Evolutionary conservation across 345 rosid species (phyloP).

Genomic region (Eucalyptus polybractea): DNA sequence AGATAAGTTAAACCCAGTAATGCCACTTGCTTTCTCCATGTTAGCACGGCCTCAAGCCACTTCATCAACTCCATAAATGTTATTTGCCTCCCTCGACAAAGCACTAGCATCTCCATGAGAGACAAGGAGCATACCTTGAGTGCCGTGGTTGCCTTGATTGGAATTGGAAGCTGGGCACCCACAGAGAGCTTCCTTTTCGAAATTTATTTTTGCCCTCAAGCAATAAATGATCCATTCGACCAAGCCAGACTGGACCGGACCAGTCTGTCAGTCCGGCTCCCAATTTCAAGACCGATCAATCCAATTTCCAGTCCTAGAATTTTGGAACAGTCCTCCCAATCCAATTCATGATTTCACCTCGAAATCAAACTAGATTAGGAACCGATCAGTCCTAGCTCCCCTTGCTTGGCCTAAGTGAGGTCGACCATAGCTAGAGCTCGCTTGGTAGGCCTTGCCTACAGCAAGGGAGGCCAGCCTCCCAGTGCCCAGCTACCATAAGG

Average conservation of each 20-base stretch:
- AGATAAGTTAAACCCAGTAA: constrained; percentile 10
- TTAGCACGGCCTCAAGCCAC: background rate
- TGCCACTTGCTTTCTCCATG: constrained; percentile 2
- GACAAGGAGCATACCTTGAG: background rate
- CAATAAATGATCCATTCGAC: too few relatives aligned
- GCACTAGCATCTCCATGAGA: background rate
- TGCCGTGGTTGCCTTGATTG: background rate
- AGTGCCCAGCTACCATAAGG: rapidly evolving
- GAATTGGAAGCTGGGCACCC: background rate
- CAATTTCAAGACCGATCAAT: too few relatives aligned
- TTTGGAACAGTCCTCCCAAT: too few relatives aligned
- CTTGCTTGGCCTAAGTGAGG: too few relatives aligned
- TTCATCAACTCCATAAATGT: background rate
- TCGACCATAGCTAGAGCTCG: too few relatives aligned
- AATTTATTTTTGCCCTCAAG: too few relatives aligned
- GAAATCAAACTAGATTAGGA: too few relatives aligned
- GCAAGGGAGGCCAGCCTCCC: background rate
- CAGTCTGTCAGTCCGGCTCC: rapidly evolving
- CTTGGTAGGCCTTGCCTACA: too few relatives aligned
- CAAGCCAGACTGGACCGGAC: rapidly evolving
- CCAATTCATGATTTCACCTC: rapidly evolving
- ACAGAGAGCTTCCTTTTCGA: too few relatives aligned
- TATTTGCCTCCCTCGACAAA: background rate
- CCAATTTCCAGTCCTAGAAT: too few relatives aligned
- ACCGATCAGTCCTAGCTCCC: too few relatives aligned